Evolutionary conservation across 257 asterid species (phyloP).

Genomic region (Solanum appendiculatum): DNA sequence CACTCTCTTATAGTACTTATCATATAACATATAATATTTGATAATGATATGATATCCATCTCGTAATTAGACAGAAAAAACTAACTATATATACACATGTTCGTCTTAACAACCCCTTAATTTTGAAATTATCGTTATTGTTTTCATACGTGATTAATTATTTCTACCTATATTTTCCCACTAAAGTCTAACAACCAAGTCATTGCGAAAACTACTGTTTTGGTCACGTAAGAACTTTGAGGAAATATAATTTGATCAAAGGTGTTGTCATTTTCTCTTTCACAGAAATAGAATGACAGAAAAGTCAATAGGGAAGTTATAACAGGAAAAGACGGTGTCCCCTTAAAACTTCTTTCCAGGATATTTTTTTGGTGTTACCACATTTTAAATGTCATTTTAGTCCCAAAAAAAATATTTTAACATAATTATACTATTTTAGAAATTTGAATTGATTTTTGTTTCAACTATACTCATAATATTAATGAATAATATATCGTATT

Average conservation of each 20-base stretch:
- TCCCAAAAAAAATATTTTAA: too few relatives aligned
- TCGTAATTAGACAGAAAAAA: neutral
- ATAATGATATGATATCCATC: neutral
- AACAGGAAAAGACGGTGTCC: neutral
- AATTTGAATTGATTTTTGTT: neutral
- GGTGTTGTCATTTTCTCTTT: neutral
- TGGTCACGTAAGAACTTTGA: neutral
- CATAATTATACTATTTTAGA: neutral
- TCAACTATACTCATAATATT: too few relatives aligned
- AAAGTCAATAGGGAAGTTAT: neutral
- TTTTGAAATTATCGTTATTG: neutral
- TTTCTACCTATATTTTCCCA: neutral
- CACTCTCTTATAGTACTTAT: neutral
- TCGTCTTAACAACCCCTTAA: neutral
- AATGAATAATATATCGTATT: too few relatives aligned
- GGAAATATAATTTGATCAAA: neutral
- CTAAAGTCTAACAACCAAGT: neutral
- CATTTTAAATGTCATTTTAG: neutral
- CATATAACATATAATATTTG: neutral
- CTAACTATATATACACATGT: neutral
- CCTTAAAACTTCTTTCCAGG: neutral
- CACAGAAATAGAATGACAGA: neutral
- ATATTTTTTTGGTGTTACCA: neutral
- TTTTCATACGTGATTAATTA: neutral
- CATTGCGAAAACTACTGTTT: neutral